phyloP scores from a whole-genome alignment of 305 asterid species.

The Stenogyne calaminthoides region DNA sequence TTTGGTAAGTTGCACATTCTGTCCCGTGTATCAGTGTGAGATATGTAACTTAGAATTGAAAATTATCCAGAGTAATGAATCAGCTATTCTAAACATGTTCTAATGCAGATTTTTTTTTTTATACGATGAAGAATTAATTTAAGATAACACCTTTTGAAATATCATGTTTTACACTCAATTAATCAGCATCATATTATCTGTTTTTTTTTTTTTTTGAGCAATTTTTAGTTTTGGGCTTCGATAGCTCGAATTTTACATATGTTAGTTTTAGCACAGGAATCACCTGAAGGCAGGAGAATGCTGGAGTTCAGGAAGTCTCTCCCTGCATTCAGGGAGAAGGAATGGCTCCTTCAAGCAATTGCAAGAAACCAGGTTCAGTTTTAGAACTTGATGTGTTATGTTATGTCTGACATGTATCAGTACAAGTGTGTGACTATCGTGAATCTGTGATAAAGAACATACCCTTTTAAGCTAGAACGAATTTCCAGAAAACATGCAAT shows the following conservation, averaged over 20 bases:
- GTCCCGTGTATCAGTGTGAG: neutral
- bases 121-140: neutral
- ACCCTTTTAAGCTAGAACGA: neutral
- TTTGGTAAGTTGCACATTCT: neutral
- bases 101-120: slow-evolving; percentile 67
- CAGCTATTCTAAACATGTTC: slow-evolving; percentile 20
- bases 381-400: slow-evolving; percentile 25
- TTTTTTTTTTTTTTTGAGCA: slow-evolving; percentile 22
- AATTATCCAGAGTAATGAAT: slow-evolving; percentile 6
- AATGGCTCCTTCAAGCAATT: slow-evolving; percentile 91
- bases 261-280: slow-evolving; percentile 56
- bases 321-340: slow-evolving; percentile 93
- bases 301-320: slow-evolving; percentile 84
- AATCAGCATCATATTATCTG: neutral
- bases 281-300: slow-evolving; percentile 94
- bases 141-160: neutral
- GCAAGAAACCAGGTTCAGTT: slow-evolving; percentile 85
- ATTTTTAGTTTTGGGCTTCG: neutral
- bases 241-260: slow-evolving; percentile 22
- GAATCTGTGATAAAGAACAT: slow-evolving; percentile 1
- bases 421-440: slow-evolving; percentile 14
- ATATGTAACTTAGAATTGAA: neutral
- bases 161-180: neutral
- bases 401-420: slow-evolving; percentile 13
- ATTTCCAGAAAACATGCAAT: slow-evolving; percentile 18